Evolutionary conservation across 257 asterid species (phyloP).

Genomic region (Solanum raphanifolium): DNA sequence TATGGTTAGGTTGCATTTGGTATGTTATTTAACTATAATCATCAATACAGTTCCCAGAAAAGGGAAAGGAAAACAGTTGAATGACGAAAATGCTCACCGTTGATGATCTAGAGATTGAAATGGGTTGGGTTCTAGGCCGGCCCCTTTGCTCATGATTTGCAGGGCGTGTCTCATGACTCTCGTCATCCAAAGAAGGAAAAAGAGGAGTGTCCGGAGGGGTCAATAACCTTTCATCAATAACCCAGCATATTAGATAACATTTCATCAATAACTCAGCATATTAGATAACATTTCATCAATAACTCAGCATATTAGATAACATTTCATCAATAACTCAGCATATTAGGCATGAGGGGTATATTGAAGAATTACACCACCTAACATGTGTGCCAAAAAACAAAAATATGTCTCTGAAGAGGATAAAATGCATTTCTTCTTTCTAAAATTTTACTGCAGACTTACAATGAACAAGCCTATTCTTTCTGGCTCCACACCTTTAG

Average conservation of each 20-base stretch:
- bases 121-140: constrained; percentile 86
- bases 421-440: background rate
- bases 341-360: background rate
- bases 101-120: constrained; percentile 74
- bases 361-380: background rate
- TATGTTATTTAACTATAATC: background rate
- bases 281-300: constrained; percentile 45
- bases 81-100: constrained; percentile 31
- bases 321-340: constrained; percentile 19
- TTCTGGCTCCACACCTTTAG: background rate
- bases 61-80: background rate
- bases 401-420: background rate
- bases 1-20: background rate
- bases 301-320: constrained; percentile 26
- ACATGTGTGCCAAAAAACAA: background rate
- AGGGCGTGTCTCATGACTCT: constrained; percentile 45
- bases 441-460: background rate
- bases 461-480: background rate
- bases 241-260: constrained; percentile 41
- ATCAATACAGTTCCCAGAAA: background rate
- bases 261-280: constrained; percentile 3
- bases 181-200: constrained; percentile 84
- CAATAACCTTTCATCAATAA: constrained; percentile 52
- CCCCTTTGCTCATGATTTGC: constrained; percentile 56
- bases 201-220: constrained; percentile 99